Percentiles rank a stretch among this genome's conserved stretches.
Conservation (phyloP, 805 yeast species). For the Lipomyces anomalus region DNA sequence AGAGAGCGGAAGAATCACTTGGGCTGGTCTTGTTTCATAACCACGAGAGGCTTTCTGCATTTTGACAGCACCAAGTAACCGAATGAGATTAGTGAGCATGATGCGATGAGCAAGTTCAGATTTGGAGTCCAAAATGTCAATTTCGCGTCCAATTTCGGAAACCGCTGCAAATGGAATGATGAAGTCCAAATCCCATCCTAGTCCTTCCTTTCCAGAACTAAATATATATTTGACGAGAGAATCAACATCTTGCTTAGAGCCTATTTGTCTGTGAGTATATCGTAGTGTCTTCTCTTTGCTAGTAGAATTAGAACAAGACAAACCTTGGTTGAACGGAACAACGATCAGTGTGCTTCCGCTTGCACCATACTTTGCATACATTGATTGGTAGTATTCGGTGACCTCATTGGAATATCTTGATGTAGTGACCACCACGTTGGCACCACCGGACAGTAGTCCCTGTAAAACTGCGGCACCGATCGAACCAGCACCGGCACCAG, state of each 20-base stretch:
- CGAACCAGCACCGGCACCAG: conserved; percentile 99
- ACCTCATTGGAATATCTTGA: conserved; percentile 88
- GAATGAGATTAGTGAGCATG: conserved; percentile 89
- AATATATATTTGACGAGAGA: conserved; percentile 79
- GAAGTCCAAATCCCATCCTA: conserved; percentile 96
- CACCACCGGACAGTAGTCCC: conserved; percentile 95
- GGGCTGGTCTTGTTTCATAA: conserved; percentile 93
- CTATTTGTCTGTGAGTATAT: too few relatives aligned
- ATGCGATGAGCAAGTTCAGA: conserved; percentile 97
- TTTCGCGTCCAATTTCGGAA: conserved; percentile 95
- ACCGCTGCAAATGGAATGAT: conserved; percentile 97
- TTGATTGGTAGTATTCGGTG: conserved; percentile 87
- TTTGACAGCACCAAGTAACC: conserved; percentile 86
- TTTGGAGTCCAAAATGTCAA: conserved; percentile 85
- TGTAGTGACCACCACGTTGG: conserved; percentile 91
- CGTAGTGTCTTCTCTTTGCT: too few relatives aligned
- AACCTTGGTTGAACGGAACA: conserved; percentile 95
- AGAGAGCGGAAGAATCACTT: conserved; percentile 88
- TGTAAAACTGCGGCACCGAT: conserved; percentile 94
- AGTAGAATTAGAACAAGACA: too few relatives aligned
- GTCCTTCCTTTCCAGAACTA: conserved; percentile 79
- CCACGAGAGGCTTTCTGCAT: conserved; percentile 67
- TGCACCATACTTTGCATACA: conserved; percentile 88
- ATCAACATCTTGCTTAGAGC: conserved; percentile 85
- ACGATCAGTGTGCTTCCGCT: conserved; percentile 85